Conservation (phyloP, 345 rosid species). For the Cardamine occulta region DNA sequence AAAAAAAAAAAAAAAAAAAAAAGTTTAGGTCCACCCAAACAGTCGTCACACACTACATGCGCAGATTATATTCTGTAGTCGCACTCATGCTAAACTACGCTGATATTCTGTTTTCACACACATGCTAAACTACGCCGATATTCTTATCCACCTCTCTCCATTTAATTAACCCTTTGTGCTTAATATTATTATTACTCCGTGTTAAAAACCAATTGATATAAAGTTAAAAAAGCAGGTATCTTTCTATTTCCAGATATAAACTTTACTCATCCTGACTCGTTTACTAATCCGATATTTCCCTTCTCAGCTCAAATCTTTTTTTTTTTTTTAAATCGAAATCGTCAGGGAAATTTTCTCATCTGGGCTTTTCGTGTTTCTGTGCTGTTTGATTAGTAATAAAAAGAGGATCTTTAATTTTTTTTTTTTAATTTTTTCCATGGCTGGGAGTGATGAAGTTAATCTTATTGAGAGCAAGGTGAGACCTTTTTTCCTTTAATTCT, state of each 20-base stretch:
- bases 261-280: slow-evolving; percentile 18
- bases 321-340: neutral
- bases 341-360: neutral
- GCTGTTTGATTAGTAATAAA: slow-evolving; percentile 9
- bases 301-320: neutral
- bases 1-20: too few relatives aligned
- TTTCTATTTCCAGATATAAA: slow-evolving; percentile 36
- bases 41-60: slow-evolving; percentile 16
- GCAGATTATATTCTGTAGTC: slow-evolving; percentile 3
- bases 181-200: slow-evolving; percentile 14
- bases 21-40: slow-evolving; percentile 12
- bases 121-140: slow-evolving; percentile 26
- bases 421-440: slow-evolving; percentile 46
- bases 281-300: slow-evolving; percentile 24
- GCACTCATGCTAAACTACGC: slow-evolving; percentile 10
- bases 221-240: slow-evolving; percentile 16
- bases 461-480: slow-evolving; percentile 77
- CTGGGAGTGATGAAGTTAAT: slow-evolving; percentile 66
- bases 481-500: slow-evolving; percentile 5
- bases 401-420: neutral
- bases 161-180: neutral
- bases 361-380: slow-evolving; percentile 32
- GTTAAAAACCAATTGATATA: slow-evolving; percentile 31
- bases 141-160: slow-evolving; percentile 37
- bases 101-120: neutral